These are phyloP conservation scores for Lumnitzera littorea DNA, from an alignment of 345 rosid species.

Conservation along the genomic window DNA sequence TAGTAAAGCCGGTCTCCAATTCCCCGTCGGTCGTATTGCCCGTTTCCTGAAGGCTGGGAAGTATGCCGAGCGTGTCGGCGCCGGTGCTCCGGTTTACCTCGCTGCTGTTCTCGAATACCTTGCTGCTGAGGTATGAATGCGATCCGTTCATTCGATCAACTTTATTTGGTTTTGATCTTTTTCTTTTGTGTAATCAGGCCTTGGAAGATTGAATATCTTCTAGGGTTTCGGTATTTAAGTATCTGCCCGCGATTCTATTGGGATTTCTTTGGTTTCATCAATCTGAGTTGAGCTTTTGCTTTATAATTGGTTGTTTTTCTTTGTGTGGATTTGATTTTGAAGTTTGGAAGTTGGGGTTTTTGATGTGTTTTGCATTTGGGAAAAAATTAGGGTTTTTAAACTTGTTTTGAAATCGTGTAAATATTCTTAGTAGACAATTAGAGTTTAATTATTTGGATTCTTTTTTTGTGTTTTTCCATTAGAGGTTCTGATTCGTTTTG, in stretches of 20 bases:
- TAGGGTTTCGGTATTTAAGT: conserved; percentile 16
- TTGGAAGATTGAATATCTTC: background rate
- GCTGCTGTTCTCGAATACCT: conserved; percentile 94
- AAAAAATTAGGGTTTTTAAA: no score
- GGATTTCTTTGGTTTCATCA: background rate
- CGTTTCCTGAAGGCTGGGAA: conserved; percentile 92
- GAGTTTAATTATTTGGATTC: background rate
- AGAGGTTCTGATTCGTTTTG: no score
- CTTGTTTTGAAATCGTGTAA: no score
- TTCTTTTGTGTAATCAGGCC: no score
- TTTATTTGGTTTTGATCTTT: no score
- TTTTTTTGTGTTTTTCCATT: background rate
- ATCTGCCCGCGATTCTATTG: no score
- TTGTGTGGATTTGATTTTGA: no score
- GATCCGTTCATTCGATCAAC: background rate
- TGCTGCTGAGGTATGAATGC: conserved; percentile 71
- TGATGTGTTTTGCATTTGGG: background rate
- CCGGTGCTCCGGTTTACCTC: conserved; percentile 93
- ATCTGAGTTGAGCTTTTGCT: background rate
- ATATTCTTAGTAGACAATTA: no score
- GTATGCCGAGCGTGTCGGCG: conserved; percentile 94
- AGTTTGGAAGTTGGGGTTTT: background rate
- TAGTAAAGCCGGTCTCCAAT: conserved; percentile 92
- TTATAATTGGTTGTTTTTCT: no score
- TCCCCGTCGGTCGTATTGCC: conserved; percentile 94